Conservation (phyloP, 306 rosid genomes). For the Cercis canadensis region DNA sequence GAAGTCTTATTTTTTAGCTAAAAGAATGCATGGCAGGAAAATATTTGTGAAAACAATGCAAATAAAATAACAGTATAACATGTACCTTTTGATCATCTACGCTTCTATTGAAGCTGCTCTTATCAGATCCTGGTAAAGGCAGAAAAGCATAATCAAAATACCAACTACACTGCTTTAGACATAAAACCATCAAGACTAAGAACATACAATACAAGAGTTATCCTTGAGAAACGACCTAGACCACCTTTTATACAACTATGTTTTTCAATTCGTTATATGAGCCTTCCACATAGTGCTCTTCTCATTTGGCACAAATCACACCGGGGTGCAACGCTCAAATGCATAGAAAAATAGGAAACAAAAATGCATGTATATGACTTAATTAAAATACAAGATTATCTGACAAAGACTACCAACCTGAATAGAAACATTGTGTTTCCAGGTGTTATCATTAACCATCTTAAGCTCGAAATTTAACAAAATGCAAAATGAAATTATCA, state of each 20-base stretch:
- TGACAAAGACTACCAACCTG: conserved; percentile 8
- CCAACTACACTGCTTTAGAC: no score
- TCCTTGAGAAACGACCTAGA: conserved; percentile 8
- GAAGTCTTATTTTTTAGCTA: no score
- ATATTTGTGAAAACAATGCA: no score
- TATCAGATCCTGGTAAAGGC: no score
- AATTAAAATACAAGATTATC: conserved; percentile 1
- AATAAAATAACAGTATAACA: no score
- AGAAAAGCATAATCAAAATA: no score
- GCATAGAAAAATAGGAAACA: conserved; percentile 24
- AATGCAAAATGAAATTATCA: conserved; percentile 17
- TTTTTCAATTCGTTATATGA: conserved; percentile 19
- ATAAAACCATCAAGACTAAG: conserved; percentile 38
- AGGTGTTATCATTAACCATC: conserved; percentile 20
- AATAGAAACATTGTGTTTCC: conserved; percentile 19
- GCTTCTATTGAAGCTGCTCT: no score
- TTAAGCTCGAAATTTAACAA: conserved; percentile 16
- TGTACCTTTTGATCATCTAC: no score
- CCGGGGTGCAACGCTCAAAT: conserved; percentile 10
- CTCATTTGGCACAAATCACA: conserved; percentile 35
- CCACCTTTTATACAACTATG: background rate
- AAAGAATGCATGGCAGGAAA: no score
- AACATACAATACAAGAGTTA: conserved; percentile 25
- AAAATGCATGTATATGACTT: background rate
- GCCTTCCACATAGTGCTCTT: conserved; percentile 23